Evolutionary conservation across 495 filamentous ascomycete genomes (phyloP), one percentile per base, ranked within the genome.

Genomic region (Trichoderma asperelloides): DNA sequence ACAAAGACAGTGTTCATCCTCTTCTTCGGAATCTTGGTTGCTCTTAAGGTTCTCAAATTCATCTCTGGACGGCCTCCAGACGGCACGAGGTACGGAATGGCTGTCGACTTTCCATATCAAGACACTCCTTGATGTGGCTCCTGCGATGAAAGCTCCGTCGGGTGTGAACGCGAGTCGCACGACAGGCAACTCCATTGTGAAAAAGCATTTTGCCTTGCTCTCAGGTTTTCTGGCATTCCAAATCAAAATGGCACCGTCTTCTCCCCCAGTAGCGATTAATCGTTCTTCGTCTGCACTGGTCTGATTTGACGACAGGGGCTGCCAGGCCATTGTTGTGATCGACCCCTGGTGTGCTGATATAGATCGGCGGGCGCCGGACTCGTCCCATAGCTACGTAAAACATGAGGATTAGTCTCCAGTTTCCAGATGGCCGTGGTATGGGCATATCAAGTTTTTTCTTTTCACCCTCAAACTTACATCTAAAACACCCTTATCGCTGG

Each of bases 91-190:
- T 51, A 87, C 78, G 43, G 82, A 80, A 11, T 84, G 86, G 23
- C 87, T 87, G 49, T 88, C 88, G 11, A 85, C 81, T 70, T 89
- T 90, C 89, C 89, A 92, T 18, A 92, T 87, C 51, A 89, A 79
- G 23, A 92, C 79, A 63, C 77, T 81, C 65, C 89, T 84, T 65
- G 78, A 82, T 25, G 86, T 88, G 13, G 87, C 90, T 16, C 85
- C 90, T 27, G 89, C 87, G 47, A 93, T 79, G 62, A 87, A 85
- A 51, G 82, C 85, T 13, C 90, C 90, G 69, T 92, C 89, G 0
- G 90, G 88, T 0, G 88, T 89, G 69, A 92, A 91, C 15, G 86
- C 80, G 51, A 90, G 78, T 13, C 85, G 83, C 45, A 88, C 78
- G 47, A 88, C 85, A 0, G 88, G 83, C 2, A 70, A 62, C 0